Base-by-base conservation (phyloP, 352 stramenopile species). In the Peronosclerospora sorghi region DNA sequence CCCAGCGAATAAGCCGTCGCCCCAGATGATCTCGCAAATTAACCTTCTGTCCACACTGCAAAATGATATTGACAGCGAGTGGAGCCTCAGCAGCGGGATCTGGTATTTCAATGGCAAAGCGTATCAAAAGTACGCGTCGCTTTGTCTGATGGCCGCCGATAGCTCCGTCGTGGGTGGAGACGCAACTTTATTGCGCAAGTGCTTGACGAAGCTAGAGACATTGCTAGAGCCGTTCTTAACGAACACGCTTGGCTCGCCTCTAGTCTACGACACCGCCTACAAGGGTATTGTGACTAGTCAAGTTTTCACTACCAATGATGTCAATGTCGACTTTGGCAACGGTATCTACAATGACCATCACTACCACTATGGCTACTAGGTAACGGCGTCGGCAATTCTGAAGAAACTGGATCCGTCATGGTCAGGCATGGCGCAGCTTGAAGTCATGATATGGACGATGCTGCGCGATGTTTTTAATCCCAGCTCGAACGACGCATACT, bases 291-390 rank as follows among this genome's bases (percentile, higher is more conserved):
- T 77, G 17, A 80, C 59, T 13, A 67, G 54, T 17, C 54, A 72
- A 32, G 52, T 65, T 9, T 78, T 86, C 50, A 70, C 52, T 2
- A 64, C 59, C 19, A 72, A 71, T 20, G 51, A 86, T 28, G 52
- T 63, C 18, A 62, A 83, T 32, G 71, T 76, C 9, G 73, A 89
- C 30, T 89, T 86, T 42, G 77, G 77, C 36, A 89, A 86, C 49
- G 65, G 56, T 18, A 66, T 89, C 34, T 89, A 89, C 67, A 89
- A 89, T 49, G 76, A 89, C 43, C 73, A 89, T 52, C 71, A 89
- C 46, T 89, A 85, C 38, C 76, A 89, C 54, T 89, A 84, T 47
- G 77, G 73, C 20, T 89, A 89, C 64, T 89, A 71, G 73, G 51
- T 89, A 5, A 69, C 59, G 8, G 73, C 59, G 0, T 83, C 72